These are phyloP conservation scores for Stephanodiscus minutulus DNA, from an alignment of 108 stramenopile genomes.

Conservation along the genomic window DNA sequence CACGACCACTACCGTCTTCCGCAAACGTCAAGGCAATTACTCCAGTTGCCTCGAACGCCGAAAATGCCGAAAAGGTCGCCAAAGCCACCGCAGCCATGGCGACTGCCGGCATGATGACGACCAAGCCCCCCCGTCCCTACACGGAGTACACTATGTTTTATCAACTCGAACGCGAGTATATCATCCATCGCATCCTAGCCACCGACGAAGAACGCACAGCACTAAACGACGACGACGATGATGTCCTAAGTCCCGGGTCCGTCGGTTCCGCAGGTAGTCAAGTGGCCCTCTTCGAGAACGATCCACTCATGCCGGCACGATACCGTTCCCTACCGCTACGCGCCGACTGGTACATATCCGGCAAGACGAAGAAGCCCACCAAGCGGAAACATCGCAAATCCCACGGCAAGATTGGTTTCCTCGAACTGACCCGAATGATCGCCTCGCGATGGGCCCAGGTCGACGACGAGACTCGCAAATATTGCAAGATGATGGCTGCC, in stretches of 20 bases:
- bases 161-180: slow-evolving; percentile 47
- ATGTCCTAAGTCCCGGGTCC: background rate
- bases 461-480: slow-evolving; percentile 41
- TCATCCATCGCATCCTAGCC: slow-evolving; percentile 34
- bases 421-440: slow-evolving; percentile 69
- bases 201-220: slow-evolving; percentile 13
- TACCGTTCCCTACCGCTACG: slow-evolving; percentile 43
- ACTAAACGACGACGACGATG: background rate
- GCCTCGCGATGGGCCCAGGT: slow-evolving; percentile 59
- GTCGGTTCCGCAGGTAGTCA: background rate
- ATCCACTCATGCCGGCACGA: slow-evolving; percentile 48
- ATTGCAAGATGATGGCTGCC: slow-evolving; percentile 49
- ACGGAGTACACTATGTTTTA: slow-evolving; percentile 55
- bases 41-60: background rate
- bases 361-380: slow-evolving; percentile 39
- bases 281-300: slow-evolving; percentile 32
- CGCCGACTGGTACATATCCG: slow-evolving; percentile 49
- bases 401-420: slow-evolving; percentile 82
- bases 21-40: background rate
- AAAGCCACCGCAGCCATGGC: background rate
- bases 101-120: slow-evolving; percentile 17
- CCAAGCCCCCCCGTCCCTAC: slow-evolving; percentile 49
- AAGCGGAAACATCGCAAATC: slow-evolving; percentile 70
- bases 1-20: background rate
- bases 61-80: background rate